Evolutionary conservation across 352 stramenopile species (phyloP).

Genomic region (Pythium apleroticum): DNA sequence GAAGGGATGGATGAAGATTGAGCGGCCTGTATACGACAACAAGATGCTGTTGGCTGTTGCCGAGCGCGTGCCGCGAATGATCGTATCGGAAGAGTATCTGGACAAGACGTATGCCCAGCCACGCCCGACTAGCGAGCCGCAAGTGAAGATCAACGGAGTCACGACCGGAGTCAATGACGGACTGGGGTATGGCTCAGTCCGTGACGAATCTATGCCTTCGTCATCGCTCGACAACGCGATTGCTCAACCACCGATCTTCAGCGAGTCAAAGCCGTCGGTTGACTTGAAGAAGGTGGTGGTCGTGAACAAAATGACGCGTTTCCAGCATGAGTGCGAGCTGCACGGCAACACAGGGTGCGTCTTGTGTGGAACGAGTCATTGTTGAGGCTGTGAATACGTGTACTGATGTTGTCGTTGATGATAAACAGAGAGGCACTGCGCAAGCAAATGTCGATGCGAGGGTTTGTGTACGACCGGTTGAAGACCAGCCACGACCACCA

Average conservation of each 20-base stretch:
- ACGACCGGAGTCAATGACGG: conserved; percentile 3
- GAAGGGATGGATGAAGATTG: conserved; percentile 89
- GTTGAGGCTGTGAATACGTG: not conserved
- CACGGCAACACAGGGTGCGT: conserved; percentile 79
- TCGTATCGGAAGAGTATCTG: conserved; percentile 88
- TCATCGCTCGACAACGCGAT: conserved; percentile 8
- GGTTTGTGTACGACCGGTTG: conserved; percentile 85
- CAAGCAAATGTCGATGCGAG: conserved; percentile 91
- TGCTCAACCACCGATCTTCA: conserved; percentile 40
- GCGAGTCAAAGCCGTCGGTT: conserved; percentile 46
- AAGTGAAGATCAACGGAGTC: conserved; percentile 22
- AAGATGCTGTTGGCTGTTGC: conserved; percentile 83
- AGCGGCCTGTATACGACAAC: conserved; percentile 88
- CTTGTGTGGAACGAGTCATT: not conserved
- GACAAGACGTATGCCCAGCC: conserved; percentile 76
- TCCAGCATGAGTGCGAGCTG: conserved; percentile 82
- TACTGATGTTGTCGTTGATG: conserved; percentile 1
- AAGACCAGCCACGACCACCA: conserved; percentile 88
- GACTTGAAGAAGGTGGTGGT: conserved; percentile 83
- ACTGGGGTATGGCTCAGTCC: conserved; percentile 26
- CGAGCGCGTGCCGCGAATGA: conserved; percentile 84
- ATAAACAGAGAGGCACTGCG: conserved; percentile 69
- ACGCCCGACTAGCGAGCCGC: not conserved
- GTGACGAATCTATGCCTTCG: not conserved
- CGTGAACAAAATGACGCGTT: conserved; percentile 87